A percentile compares a stretch with the other conserved stretches of the same genome.
Conservation (phyloP, 169 alveolate species). For the Plasmodium knowlesi region DNA sequence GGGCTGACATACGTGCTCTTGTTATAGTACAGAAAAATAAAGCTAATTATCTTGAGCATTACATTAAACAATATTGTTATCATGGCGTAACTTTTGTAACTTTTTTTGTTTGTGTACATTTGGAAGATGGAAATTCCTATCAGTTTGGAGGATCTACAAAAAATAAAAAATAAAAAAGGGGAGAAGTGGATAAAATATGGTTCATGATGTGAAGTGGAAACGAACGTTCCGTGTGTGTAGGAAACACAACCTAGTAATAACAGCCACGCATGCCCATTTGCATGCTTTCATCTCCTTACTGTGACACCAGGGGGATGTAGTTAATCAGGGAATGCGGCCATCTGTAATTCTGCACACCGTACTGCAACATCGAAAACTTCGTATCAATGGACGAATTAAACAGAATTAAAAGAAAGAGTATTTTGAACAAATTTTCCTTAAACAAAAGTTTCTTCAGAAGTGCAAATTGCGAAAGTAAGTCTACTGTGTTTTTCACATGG, state of each 20-base stretch:
- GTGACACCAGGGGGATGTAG: slow-evolving; percentile 59
- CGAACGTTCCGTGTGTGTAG: neutral
- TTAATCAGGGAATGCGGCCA: slow-evolving; percentile 63
- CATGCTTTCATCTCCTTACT: slow-evolving; percentile 17
- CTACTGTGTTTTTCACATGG: slow-evolving; percentile 21
- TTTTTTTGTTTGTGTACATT: slow-evolving; percentile 32
- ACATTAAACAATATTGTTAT: slow-evolving; percentile 23
- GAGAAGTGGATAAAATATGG: neutral
- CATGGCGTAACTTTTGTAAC: slow-evolving; percentile 56
- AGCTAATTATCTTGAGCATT: slow-evolving; percentile 30
- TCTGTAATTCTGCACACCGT: slow-evolving; percentile 62
- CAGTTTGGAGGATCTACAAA: slow-evolving; percentile 40
- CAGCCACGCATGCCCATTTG: neutral
- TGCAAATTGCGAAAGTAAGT: slow-evolving; percentile 27
- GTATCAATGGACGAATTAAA: slow-evolving; percentile 63
- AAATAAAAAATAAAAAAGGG: neutral
- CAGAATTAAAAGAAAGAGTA: slow-evolving; percentile 37
- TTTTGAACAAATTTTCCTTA: slow-evolving; percentile 55
- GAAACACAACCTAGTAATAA: neutral
- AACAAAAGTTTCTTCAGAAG: slow-evolving; percentile 34
- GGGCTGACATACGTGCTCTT: slow-evolving; percentile 66
- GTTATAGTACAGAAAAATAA: slow-evolving; percentile 34
- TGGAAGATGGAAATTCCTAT: slow-evolving; percentile 61
- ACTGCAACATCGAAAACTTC: slow-evolving; percentile 29
- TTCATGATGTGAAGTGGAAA: neutral